Base-by-base conservation (phyloP, 768 basidiomycete species). In the Sutorius australiensis region DNA sequence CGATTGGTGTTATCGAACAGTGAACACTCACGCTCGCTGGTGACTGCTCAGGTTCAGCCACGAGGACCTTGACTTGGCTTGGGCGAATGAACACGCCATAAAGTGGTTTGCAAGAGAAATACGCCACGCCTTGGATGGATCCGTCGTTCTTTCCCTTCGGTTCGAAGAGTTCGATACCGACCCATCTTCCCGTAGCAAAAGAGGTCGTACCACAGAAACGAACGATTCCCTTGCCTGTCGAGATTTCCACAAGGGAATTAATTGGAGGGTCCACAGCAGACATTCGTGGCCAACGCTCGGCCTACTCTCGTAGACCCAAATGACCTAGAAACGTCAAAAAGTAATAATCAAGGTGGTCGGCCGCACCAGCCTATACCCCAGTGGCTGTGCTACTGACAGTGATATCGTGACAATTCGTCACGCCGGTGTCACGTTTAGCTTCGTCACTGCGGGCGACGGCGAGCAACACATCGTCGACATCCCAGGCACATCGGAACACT, bases 101-200 rank as follows among this genome's bases (percentile, higher is more conserved):
- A 30, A 76, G 75, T 43, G 77, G 73, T 62, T 79, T 80, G 73
- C 93, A 98, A 16, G 73, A 76, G 69, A 99, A 99, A 73, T 98
- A 99, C 2, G 70, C 57, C 45, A 83, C 70, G 14, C 87, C 92
- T 33, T 86, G 76, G 8, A 99, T 88, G 1, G 83, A 80, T 1
- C 97, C 97, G 61, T 98, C 91, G 75, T 99, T 99, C 84, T 98
- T 99, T 36, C 97, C 97, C 41, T 81, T 86, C 8, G 82, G 71
- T 61, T 87, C 85, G 51, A 79, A 81, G 42, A 99, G 80, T 64
- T 95, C 94, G 48, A 98, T 83, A 10, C 97, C 97, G 46, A 97
- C 79, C 95, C 95, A 99, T 77, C 89, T 92, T 0, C 97, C 97
- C 2, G 83, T 70, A 19, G 90, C 81, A 68, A 98, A 98, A 2